Percentiles rank a stretch among this genome's conserved stretches.
phyloP scores from a whole-genome alignment of 345 rosid genomes.

The Acer campestre region DNA sequence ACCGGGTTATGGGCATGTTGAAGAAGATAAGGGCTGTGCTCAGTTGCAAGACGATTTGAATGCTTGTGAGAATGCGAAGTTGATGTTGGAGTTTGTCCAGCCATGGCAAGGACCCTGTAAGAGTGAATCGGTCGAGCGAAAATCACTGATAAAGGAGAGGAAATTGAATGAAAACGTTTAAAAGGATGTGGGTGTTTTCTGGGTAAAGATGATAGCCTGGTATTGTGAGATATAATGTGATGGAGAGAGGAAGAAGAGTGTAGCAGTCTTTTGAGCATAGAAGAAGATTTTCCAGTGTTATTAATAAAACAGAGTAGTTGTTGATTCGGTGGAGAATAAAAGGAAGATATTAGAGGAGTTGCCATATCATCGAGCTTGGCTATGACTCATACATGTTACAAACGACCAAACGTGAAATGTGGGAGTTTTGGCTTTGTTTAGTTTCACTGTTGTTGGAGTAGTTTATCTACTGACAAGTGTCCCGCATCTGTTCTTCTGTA shows the following conservation, averaged over 20 bases:
- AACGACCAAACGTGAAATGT: neutral
- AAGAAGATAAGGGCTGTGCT: constrained; percentile 91
- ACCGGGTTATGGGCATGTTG: constrained; percentile 95
- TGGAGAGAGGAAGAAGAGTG: constrained; percentile 31
- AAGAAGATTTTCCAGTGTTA: neutral
- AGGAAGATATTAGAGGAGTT: neutral
- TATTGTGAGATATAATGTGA: constrained; percentile 28
- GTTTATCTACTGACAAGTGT: constrained; percentile 8
- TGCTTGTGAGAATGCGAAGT: constrained; percentile 42
- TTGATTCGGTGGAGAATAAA: neutral
- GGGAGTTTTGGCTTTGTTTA: neutral
- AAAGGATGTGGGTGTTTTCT: constrained; percentile 22
- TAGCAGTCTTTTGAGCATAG: constrained; percentile 33
- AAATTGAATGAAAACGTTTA: constrained; percentile 20
- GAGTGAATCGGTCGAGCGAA: constrained; percentile 37
- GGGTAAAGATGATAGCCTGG: constrained; percentile 21
- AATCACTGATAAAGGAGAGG: constrained; percentile 26
- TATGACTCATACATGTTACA: neutral
- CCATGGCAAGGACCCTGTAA: constrained; percentile 48
- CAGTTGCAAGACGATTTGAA: constrained; percentile 74
- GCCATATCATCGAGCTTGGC: neutral
- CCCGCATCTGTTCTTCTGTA: neutral
- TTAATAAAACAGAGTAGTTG: neutral
- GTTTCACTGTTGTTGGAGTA: constrained; percentile 8
- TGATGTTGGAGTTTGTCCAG: constrained; percentile 34